Conservation (phyloP, 2,329 filamentous ascomycete species). For the Blastomyces parvus region DNA sequence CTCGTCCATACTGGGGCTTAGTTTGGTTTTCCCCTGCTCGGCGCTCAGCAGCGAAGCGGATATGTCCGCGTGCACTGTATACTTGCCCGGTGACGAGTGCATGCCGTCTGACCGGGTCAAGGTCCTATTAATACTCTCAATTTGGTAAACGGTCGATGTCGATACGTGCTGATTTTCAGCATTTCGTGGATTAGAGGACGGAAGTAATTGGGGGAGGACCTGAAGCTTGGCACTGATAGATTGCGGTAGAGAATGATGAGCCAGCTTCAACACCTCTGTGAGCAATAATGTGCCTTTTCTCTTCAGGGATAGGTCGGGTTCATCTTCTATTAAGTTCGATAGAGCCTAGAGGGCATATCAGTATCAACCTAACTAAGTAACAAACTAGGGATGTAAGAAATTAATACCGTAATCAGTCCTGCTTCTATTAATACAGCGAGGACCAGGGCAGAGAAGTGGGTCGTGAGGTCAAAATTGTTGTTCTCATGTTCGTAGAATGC, state of each 20-base stretch:
- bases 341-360: conserved; percentile 33
- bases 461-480: conserved; percentile 59
- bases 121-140: conserved; percentile 92
- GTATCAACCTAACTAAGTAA: background rate
- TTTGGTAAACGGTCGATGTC: conserved; percentile 89
- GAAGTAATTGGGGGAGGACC: conserved; percentile 75
- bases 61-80: conserved; percentile 38
- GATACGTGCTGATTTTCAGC: conserved; percentile 67
- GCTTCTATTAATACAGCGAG: conserved; percentile 76
- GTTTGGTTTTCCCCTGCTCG: conserved; percentile 42
- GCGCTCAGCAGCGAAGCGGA: conserved; percentile 33
- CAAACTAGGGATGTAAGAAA: background rate
- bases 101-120: conserved; percentile 65
- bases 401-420: conserved; percentile 52
- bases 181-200: conserved; percentile 62
- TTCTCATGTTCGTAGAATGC: conserved; percentile 60
- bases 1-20: conserved; percentile 55
- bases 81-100: conserved; percentile 31
- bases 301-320: conserved; percentile 49
- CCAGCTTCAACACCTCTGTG: conserved; percentile 81
- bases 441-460: conserved; percentile 86
- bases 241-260: conserved; percentile 73
- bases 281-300: conserved; percentile 85
- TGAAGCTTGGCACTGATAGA: conserved; percentile 78
- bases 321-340: conserved; percentile 42